Percentiles rank a stretch among this genome's conserved stretches.
Evolutionary conservation across 1,284 basidiomycete species (phyloP).

Genomic region (Apiotrichum akiyoshidainum): DNA sequence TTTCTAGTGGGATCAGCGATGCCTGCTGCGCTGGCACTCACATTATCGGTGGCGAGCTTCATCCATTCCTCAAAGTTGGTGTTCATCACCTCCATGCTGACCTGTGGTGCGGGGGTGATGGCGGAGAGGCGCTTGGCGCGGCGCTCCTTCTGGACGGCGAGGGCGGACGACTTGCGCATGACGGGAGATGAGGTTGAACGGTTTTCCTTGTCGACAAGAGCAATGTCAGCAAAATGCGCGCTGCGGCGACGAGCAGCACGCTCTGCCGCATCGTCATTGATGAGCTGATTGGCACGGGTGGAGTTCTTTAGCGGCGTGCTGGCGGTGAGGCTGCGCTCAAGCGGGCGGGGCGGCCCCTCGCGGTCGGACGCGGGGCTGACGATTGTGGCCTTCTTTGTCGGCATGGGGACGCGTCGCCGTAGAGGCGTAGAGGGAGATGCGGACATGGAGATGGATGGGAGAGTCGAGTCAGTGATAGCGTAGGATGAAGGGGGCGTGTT

Average conservation of each 20-base stretch:
- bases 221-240: constrained; percentile 38
- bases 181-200: neutral
- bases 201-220: constrained; percentile 12
- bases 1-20: constrained; percentile 64
- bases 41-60: constrained; percentile 99
- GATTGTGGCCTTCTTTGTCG: constrained; percentile 11
- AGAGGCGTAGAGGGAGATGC: constrained; percentile 12
- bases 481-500: neutral
- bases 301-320: constrained; percentile 11
- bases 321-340: neutral
- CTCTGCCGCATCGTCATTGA: constrained; percentile 45
- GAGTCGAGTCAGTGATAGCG: neutral
- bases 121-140: constrained; percentile 38
- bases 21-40: constrained; percentile 53
- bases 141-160: constrained; percentile 24
- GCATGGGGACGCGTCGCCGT: neutral
- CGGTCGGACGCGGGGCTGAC: neutral
- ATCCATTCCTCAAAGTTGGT: constrained; percentile 98
- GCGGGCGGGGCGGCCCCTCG: neutral
- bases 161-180: constrained; percentile 33
- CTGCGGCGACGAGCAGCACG: constrained; percentile 40
- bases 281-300: constrained; percentile 16
- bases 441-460: neutral
- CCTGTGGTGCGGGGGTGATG: constrained; percentile 32
- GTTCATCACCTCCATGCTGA: constrained; percentile 69